A percentile compares a stretch with the other conserved stretches of the same genome.
Evolutionary conservation across 768 basidiomycete genomes (phyloP).

Genomic region (Tylopilus vinaceipallidus): DNA sequence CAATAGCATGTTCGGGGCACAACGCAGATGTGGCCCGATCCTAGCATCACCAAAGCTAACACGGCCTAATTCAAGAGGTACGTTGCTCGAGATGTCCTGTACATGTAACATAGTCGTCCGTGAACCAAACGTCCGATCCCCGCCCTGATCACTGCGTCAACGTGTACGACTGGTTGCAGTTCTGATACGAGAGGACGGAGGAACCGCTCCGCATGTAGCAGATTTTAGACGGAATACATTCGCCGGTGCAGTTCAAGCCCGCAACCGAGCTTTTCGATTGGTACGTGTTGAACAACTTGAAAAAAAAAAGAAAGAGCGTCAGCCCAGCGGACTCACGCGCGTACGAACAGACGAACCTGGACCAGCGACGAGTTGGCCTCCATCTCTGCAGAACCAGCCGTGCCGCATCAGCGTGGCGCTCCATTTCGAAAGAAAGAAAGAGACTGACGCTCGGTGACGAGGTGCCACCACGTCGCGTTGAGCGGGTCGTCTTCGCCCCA

Average conservation of each 20-base stretch:
- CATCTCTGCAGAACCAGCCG: slow-evolving; percentile 18
- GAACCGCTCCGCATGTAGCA: slow-evolving; percentile 76
- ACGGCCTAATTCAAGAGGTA: too few species aligned
- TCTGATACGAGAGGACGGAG: slow-evolving; percentile 51
- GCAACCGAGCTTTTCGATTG: slow-evolving; percentile 67
- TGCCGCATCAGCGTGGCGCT: neutral
- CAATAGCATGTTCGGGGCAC: too few species aligned
- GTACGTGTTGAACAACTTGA: slow-evolving; percentile 63
- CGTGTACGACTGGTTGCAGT: slow-evolving; percentile 61
- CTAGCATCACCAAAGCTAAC: too few species aligned
- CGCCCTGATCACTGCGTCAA: slow-evolving; percentile 46
- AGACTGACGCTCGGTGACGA: slow-evolving; percentile 60
- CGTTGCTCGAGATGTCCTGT: too few species aligned
- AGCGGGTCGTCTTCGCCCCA: slow-evolving; percentile 65
- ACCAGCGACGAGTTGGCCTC: slow-evolving; percentile 20
- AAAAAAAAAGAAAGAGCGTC: too few species aligned
- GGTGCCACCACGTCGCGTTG: slow-evolving; percentile 81
- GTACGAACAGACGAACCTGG: too few species aligned
- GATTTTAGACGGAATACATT: slow-evolving; percentile 59
- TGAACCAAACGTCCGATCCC: too few species aligned
- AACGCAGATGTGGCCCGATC: too few species aligned
- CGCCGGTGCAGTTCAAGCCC: slow-evolving; percentile 49
- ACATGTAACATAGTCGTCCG: too few species aligned
- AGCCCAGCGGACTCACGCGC: too few species aligned
- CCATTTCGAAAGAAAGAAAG: neutral